phyloP scores from a whole-genome alignment of 129 eudicot species.

The Heracleum sosnowskyi region DNA sequence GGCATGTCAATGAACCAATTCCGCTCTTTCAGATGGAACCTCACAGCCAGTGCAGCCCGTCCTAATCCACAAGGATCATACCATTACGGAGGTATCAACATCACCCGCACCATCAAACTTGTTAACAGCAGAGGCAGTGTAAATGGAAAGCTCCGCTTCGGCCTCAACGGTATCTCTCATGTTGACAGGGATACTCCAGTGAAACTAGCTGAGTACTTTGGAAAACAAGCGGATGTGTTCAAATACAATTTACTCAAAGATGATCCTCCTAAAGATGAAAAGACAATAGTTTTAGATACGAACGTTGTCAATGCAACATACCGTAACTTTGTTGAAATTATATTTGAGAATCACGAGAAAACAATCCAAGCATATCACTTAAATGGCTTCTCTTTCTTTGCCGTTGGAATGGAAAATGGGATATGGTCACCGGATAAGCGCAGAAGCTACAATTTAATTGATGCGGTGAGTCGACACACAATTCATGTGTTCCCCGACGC shows the following conservation, averaged over 20 bases:
- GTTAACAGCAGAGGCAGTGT: conserved; percentile 34
- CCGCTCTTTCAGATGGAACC: conserved; percentile 82
- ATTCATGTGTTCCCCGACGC: conserved; percentile 78
- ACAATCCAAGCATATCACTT: conserved; percentile 61
- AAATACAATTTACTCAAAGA: conserved; percentile 43
- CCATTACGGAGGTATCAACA: conserved; percentile 84
- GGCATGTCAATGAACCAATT: conserved; percentile 88
- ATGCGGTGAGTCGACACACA: conserved; percentile 77
- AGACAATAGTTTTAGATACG: conserved; percentile 36
- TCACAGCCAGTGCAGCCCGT: conserved; percentile 96
- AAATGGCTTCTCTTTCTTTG: conserved; percentile 80
- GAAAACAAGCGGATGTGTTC: conserved; percentile 39
- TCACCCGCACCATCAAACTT: conserved; percentile 84
- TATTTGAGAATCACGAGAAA: conserved; percentile 75
- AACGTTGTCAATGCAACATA: conserved; percentile 60
- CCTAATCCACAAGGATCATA: conserved; percentile 96
- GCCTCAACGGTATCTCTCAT: conserved; percentile 74
- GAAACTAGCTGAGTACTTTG: conserved; percentile 67
- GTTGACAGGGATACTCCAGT: conserved; percentile 50
- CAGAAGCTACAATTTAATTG: conserved; percentile 66
- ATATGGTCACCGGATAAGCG: conserved; percentile 80
- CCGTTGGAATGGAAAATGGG: conserved; percentile 74
- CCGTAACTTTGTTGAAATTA: conserved; percentile 68
- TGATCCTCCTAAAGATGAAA: conserved; percentile 39
- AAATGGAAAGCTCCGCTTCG: conserved; percentile 69